Conservation (phyloP, 2,329 filamentous ascomycete genomes). For the Calonectria ilicicola region DNA sequence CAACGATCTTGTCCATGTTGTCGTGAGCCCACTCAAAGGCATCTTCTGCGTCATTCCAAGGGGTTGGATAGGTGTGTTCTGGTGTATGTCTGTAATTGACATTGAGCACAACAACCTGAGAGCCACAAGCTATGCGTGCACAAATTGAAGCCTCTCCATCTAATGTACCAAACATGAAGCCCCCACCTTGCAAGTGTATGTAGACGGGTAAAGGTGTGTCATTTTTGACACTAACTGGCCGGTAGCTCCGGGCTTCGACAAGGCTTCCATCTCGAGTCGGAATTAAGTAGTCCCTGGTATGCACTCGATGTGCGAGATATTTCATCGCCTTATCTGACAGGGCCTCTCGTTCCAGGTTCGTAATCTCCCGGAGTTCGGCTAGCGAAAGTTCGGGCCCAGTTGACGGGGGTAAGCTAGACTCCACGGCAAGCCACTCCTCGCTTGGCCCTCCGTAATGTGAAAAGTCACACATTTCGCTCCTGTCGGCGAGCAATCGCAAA, state of each 20-base stretch:
- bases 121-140: slow-evolving; percentile 56
- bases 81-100: slow-evolving; percentile 72
- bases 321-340: slow-evolving; percentile 22
- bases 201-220: slow-evolving; percentile 61
- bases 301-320: slow-evolving; percentile 40
- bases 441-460: slow-evolving; percentile 55
- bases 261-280: slow-evolving; percentile 30
- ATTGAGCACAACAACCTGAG: slow-evolving; percentile 60
- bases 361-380: slow-evolving; percentile 27
- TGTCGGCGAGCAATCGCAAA: neutral
- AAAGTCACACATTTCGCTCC: slow-evolving; percentile 38
- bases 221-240: slow-evolving; percentile 15
- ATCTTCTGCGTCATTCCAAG: slow-evolving; percentile 66
- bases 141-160: slow-evolving; percentile 65
- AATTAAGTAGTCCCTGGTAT: slow-evolving; percentile 46
- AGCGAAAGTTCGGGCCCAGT: slow-evolving; percentile 11
- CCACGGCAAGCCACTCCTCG: slow-evolving; percentile 57
- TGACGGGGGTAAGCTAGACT: slow-evolving; percentile 32
- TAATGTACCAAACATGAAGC: slow-evolving; percentile 67
- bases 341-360: slow-evolving; percentile 31
- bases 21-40: slow-evolving; percentile 65
- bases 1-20: slow-evolving; percentile 23
- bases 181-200: slow-evolving; percentile 66
- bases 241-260: slow-evolving; percentile 37
- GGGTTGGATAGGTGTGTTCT: slow-evolving; percentile 62